Percentiles rank a stretch among this genome's conserved stretches.
Evolutionary conservation across 176 grass and related monocot genomes (phyloP).

Genomic region (Ensete ventricosum): DNA sequence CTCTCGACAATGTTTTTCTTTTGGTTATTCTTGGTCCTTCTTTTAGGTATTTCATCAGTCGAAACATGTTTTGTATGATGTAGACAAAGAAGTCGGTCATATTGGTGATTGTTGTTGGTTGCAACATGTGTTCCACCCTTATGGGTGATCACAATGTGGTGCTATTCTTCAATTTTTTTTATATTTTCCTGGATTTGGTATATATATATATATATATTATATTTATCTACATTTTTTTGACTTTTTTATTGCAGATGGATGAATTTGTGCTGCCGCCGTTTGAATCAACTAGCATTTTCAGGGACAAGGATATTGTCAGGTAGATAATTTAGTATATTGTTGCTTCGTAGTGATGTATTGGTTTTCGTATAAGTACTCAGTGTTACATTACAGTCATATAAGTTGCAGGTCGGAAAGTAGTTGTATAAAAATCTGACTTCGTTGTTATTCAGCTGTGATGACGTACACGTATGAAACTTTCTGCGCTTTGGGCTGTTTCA

Average conservation of each 20-base stretch:
- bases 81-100: neutral
- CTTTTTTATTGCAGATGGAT: slow-evolving; percentile 46
- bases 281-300: slow-evolving; percentile 68
- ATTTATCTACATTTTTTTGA: neutral
- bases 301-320: slow-evolving; percentile 76
- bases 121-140: neutral
- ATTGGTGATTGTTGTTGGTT: neutral
- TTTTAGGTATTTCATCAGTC: neutral
- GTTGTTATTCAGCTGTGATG: neutral
- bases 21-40: neutral
- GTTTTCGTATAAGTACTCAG: neutral
- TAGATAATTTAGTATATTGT: slow-evolving; percentile 8
- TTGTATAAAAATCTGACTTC: neutral
- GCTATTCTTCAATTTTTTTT: too few relatives aligned
- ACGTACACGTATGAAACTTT: too few relatives aligned
- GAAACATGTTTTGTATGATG: neutral
- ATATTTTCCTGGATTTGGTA: neutral
- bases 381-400: neutral
- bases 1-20: too few relatives aligned
- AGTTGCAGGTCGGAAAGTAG: neutral
- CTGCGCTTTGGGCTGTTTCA: too few relatives aligned
- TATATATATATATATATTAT: neutral
- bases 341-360: neutral
- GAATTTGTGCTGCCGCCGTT: slow-evolving; percentile 52
- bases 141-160: too few relatives aligned